These are phyloP conservation scores for Suhomyces sp. DNA, from an alignment of 805 yeast species.

Conservation along the genomic window DNA sequence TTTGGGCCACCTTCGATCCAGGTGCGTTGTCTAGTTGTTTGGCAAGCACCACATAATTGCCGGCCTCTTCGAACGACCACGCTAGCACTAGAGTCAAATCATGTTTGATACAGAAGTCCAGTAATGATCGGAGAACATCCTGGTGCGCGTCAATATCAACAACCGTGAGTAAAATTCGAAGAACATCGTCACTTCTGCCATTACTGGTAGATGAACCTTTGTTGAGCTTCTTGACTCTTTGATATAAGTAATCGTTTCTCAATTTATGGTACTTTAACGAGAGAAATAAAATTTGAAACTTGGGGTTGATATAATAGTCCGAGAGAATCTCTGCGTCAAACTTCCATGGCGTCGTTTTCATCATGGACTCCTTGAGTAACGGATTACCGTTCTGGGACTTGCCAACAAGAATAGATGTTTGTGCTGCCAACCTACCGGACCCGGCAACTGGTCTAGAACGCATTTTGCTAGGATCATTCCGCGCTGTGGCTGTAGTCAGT, in stretches of 20 bases:
- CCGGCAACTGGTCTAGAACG: not conserved
- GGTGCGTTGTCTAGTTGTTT: constrained; percentile 40
- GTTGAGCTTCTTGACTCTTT: constrained; percentile 46
- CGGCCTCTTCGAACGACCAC: constrained; percentile 53
- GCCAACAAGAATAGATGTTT: constrained; percentile 15
- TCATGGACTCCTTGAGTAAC: constrained; percentile 45
- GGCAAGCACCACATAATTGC: constrained; percentile 39
- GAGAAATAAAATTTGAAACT: constrained; percentile 58
- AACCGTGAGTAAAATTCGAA: constrained; percentile 58
- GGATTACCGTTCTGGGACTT: constrained; percentile 76
- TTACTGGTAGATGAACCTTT: constrained; percentile 31
- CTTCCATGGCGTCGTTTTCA: constrained; percentile 55
- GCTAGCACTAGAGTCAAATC: constrained; percentile 50
- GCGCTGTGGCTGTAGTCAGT: not conserved
- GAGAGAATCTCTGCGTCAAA: constrained; percentile 51
- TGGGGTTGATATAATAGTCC: constrained; percentile 64
- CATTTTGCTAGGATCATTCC: not conserved
- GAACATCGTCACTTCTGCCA: constrained; percentile 38
- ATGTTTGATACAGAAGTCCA: constrained; percentile 49
- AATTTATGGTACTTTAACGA: constrained; percentile 72
- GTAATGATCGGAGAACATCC: constrained; percentile 47
- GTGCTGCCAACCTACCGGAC: no score
- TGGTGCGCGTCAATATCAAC: constrained; percentile 64
- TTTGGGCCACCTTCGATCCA: constrained; percentile 18
- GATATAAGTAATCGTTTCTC: constrained; percentile 71